Evolutionary conservation across 805 yeast genomes (phyloP).

Genomic region (Candida qinlingensis): DNA sequence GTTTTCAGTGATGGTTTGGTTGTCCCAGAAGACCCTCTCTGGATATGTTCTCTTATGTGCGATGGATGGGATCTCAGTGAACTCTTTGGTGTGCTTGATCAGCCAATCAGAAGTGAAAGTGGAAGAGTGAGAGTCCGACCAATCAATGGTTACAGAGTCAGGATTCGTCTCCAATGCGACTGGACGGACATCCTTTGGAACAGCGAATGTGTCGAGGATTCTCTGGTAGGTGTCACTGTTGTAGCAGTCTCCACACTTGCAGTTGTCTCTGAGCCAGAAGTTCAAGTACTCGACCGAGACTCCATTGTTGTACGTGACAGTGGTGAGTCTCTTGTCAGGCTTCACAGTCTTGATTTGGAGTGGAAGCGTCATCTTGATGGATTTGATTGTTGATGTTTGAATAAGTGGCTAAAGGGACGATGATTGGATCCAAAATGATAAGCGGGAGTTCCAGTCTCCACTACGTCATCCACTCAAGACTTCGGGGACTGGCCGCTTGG

Average conservation of each 20-base stretch:
- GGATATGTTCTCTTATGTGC: slow-evolving; percentile 35
- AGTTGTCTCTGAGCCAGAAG: slow-evolving; percentile 63
- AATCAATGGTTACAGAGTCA: slow-evolving; percentile 1
- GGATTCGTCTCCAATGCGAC: background rate
- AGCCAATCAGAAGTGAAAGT: slow-evolving; percentile 19
- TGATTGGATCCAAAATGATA: too few species aligned
- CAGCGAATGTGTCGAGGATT: slow-evolving; percentile 44
- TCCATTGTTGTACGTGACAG: background rate
- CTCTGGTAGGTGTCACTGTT: slow-evolving; percentile 55
- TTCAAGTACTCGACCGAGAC: slow-evolving; percentile 28
- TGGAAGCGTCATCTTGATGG: too few species aligned
- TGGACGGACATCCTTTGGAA: slow-evolving; percentile 29
- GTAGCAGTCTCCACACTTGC: slow-evolving; percentile 53
- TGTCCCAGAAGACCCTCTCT: slow-evolving; percentile 39
- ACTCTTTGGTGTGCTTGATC: slow-evolving; percentile 12
- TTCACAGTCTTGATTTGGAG: background rate
- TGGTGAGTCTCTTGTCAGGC: background rate
- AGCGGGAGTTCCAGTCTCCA: background rate
- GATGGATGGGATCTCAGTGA: slow-evolving; percentile 32
- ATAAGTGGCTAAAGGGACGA: background rate
- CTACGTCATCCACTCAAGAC: background rate
- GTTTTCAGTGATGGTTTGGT: slow-evolving; percentile 26
- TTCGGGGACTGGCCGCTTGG: too few species aligned
- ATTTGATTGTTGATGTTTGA: too few species aligned
- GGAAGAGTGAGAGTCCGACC: slow-evolving; percentile 18